Percentiles rank a stretch among this genome's conserved stretches.
These are phyloP conservation scores for Trichosporon faecale DNA, from an alignment of 1,284 basidiomycete genomes.

Conservation along the genomic window DNA sequence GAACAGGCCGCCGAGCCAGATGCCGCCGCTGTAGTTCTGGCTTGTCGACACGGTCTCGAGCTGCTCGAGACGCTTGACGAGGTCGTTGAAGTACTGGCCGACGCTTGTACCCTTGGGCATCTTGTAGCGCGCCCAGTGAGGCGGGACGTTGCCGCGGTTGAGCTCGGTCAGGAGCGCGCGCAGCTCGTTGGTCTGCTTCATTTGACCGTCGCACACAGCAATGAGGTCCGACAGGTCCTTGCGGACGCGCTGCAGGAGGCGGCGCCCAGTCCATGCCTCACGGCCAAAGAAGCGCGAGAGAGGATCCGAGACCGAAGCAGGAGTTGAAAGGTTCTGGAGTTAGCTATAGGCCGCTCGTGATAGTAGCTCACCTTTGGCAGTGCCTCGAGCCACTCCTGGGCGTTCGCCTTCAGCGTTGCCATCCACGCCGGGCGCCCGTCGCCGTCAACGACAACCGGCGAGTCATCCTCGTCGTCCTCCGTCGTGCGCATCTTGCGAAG, in stretches of 20 bases:
- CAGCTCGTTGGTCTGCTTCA: conserved; percentile 92
- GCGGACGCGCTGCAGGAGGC: conserved; percentile 70
- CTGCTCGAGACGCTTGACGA: conserved; percentile 72
- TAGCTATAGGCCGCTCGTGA: neutral
- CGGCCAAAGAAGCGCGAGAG: conserved; percentile 81
- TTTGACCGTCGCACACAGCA: conserved; percentile 75
- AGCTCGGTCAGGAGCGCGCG: conserved; percentile 80
- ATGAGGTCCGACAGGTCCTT: conserved; percentile 76
- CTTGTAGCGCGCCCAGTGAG: conserved; percentile 85
- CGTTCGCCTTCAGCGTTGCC: conserved; percentile 72
- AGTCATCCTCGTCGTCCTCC: conserved; percentile 78
- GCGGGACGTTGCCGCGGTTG: conserved; percentile 83
- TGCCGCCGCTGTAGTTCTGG: conserved; percentile 44
- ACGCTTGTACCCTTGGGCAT: conserved; percentile 75
- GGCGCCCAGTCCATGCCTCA: conserved; percentile 76
- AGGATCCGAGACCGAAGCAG: conserved; percentile 58
- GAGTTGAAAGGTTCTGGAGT: conserved; percentile 27
- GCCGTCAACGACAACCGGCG: conserved; percentile 58
- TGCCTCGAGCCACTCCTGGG: conserved; percentile 73
- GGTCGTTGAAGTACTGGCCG: conserved; percentile 78
- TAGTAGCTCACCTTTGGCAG: conserved; percentile 64
- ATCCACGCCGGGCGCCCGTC: conserved; percentile 88
- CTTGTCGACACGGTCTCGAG: conserved; percentile 66
- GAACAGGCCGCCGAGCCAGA: conserved; percentile 89
- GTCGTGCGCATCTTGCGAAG: conserved; percentile 88